Base-by-base conservation (phyloP, 169 alveolate species). In the Plasmodium yoelii region DNA sequence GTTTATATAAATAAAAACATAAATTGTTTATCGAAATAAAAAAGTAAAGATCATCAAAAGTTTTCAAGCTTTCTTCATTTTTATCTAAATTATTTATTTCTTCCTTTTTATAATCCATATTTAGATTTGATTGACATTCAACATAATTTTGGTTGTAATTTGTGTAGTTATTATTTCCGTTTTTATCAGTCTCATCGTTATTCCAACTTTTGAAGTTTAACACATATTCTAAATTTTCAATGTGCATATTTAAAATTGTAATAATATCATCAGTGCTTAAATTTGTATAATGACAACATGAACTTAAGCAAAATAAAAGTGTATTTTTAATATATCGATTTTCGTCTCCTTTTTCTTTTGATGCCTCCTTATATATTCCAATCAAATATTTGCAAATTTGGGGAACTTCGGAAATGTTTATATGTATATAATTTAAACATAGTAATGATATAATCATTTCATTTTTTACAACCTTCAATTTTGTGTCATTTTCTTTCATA, bases 391-490 rank as follows among this genome's bases (percentile, higher is more conserved):
- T 12, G 39, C 71, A 86, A 86, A 70, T 69, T 13, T 86, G 6
- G 13, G 91, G 87, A 9, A 86, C 61, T 42, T 46, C 69, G 5
- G 91, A 86, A 70, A 86, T 53, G 42, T 56, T 68, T 19, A 39
- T 60, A 49, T 86, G 91, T 24, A 86, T 59, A 65, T 86, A 86
- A 86, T 86, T 86, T 71, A 86, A 55, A 24, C 91, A 86, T 26
- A 86, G 74, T 13, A 86, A 57, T 61, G 71, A 69, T 39, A 86
- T 42, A 59, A 86, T 51, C 18, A 86, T 26, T 69, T 86, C 91
- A n/a, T 86, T 68, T 63, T 42, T 69, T 39, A 59, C 71, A 7
- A 72, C 57, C 12, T 44, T 24, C 44, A 86, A 86, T 26, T 86
- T 68, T 13, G 19, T 26, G 2, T 86, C 74, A 46, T 24, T n/a